A percentile compares a stretch with the other conserved stretches of the same genome.
Evolutionary conservation across 139 green algal genomes (phyloP).

Genomic region (Mesotaenium endlicherianum): DNA sequence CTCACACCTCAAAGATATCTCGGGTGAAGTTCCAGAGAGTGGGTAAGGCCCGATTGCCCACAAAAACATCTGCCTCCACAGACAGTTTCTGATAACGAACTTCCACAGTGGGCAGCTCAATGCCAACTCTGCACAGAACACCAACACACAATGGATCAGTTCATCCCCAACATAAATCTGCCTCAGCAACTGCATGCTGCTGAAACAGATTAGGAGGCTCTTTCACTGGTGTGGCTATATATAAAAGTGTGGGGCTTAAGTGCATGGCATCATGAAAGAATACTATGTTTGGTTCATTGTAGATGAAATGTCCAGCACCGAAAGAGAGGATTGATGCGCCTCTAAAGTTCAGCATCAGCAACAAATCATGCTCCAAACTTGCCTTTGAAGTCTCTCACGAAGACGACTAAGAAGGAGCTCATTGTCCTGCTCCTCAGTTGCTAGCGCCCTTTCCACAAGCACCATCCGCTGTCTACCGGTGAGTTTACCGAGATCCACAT

Average conservation of each 20-base stretch:
- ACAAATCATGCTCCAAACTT: neutral
- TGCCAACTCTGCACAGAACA: slow-evolving; percentile 51
- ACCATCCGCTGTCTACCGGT: neutral
- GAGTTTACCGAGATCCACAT: slow-evolving; percentile 9
- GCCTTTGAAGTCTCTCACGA: slow-evolving; percentile 8
- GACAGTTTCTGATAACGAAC: slow-evolving; percentile 54
- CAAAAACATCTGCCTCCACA: slow-evolving; percentile 43
- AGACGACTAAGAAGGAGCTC: slow-evolving; percentile 9
- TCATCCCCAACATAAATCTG: neutral
- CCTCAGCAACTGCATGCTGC: neutral
- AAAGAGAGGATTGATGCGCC: neutral
- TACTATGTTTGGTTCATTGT: neutral
- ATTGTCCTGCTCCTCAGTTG: slow-evolving; percentile 31
- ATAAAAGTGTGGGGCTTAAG: neutral
- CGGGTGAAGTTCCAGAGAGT: slow-evolving; percentile 55
- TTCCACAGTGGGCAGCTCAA: slow-evolving; percentile 49
- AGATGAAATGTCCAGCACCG: neutral
- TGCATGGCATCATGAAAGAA: neutral
- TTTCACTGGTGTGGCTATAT: neutral
- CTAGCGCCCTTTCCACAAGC: slow-evolving; percentile 27
- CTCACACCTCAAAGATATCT: slow-evolving; percentile 43
- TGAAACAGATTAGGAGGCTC: neutral
- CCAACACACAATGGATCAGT: neutral
- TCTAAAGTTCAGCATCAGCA: neutral
- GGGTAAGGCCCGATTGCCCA: slow-evolving; percentile 46